Conservation (phyloP, 176 grass and related monocot species). For the Rhynchospora tenuis region DNA sequence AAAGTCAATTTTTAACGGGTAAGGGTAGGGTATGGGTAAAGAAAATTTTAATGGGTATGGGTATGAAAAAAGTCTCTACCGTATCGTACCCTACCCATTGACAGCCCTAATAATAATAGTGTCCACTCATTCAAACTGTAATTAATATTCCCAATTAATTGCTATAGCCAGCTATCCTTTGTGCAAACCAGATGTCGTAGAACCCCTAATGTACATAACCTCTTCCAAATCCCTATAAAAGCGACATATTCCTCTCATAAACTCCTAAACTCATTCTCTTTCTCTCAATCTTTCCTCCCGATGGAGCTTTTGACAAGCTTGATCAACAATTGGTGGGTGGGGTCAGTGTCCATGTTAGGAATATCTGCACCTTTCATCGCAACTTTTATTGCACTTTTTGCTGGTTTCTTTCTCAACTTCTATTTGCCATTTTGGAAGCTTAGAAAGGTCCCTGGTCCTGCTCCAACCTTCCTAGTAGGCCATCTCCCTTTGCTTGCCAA, state of each 20-base stretch:
- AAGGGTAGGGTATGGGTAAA: too few species aligned
- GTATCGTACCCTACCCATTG: too few species aligned
- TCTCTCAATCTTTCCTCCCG: background rate
- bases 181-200: too few species aligned
- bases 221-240: conserved; percentile 4
- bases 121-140: background rate
- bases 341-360: background rate
- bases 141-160: too few species aligned
- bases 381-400: conserved; percentile 11
- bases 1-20: too few species aligned
- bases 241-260: background rate
- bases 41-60: too few species aligned
- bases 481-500: conserved; percentile 63
- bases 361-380: conserved; percentile 20
- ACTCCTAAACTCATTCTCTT: background rate
- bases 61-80: too few species aligned
- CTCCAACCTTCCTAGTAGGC: conserved; percentile 38
- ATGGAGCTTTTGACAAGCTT: conserved; percentile 5
- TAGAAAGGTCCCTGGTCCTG: conserved; percentile 44
- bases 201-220: background rate
- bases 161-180: too few species aligned
- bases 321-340: background rate
- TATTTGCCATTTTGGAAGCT: conserved; percentile 56
- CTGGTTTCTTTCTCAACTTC: conserved; percentile 45
- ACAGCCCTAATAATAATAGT: too few species aligned